Evolutionary conservation across 805 yeast genomes (phyloP).

Genomic region (Yarrowia phangngaensis): DNA sequence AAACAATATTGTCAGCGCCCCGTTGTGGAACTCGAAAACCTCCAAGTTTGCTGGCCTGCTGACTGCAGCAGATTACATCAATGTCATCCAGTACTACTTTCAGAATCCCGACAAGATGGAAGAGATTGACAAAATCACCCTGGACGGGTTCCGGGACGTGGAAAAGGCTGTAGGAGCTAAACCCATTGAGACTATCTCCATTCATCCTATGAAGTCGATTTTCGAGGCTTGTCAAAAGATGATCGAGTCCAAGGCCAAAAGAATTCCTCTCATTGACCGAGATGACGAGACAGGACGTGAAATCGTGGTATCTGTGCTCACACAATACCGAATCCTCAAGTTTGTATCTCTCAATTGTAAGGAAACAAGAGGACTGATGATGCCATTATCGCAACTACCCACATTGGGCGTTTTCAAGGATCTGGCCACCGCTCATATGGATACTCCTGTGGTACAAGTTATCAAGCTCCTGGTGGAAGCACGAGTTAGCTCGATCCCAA

Average conservation of each 20-base stretch:
- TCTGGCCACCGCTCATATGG: slow-evolving; percentile 79
- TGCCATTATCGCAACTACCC: slow-evolving; percentile 70
- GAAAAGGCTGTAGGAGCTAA: slow-evolving; percentile 83
- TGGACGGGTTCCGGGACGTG: slow-evolving; percentile 80
- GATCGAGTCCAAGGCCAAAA: slow-evolving; percentile 81
- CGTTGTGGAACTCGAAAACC: slow-evolving; percentile 88
- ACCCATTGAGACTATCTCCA: slow-evolving; percentile 78
- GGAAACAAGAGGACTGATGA: slow-evolving; percentile 77
- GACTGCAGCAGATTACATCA: slow-evolving; percentile 88
- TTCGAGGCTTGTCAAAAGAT: slow-evolving; percentile 92
- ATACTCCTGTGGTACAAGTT: slow-evolving; percentile 89
- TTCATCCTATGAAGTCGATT: slow-evolving; percentile 84
- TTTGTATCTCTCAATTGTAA: slow-evolving; percentile 95
- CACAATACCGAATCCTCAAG: slow-evolving; percentile 92
- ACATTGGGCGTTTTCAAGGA: slow-evolving; percentile 48
- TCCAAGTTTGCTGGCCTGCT: slow-evolving; percentile 91
- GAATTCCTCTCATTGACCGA: slow-evolving; percentile 91
- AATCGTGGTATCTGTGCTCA: slow-evolving; percentile 89
- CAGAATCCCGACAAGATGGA: slow-evolving; percentile 82
- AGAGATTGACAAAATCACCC: slow-evolving; percentile 75
- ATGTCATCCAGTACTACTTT: slow-evolving; percentile 90
- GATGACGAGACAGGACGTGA: slow-evolving; percentile 91
- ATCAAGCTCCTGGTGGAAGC: slow-evolving; percentile 73
- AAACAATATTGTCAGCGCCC: slow-evolving; percentile 93
- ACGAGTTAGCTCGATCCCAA: slow-evolving; percentile 90